These are phyloP conservation scores for Myxozyma lipomycoides DNA, from an alignment of 805 yeast species.

Conservation along the genomic window DNA sequence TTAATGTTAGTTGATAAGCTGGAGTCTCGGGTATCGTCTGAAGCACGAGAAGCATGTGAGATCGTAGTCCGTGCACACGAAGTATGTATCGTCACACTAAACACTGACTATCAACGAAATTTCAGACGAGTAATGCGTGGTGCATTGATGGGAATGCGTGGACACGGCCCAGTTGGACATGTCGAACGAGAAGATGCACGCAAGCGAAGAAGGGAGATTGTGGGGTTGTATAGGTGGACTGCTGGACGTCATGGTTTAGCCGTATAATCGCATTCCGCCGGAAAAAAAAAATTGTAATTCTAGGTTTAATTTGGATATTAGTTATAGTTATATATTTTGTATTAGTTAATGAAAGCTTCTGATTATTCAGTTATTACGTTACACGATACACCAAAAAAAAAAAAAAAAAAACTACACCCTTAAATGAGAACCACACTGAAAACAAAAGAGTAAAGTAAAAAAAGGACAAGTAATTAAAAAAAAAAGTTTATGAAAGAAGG, in stretches of 20 bases:
- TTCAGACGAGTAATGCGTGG: conserved; percentile 34
- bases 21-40: conserved; percentile 28
- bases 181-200: conserved; percentile 29
- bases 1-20: conserved; percentile 32
- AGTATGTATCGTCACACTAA: conserved; percentile 34
- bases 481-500: neutral
- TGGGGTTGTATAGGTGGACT: conserved; percentile 40
- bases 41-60: conserved; percentile 33
- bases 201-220: conserved; percentile 35
- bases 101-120: conserved; percentile 35
- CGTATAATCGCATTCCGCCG: no score
- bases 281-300: no score
- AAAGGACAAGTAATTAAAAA: neutral
- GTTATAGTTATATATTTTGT: neutral
- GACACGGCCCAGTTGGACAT: conserved; percentile 28
- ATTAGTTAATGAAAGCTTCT: neutral
- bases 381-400: neutral
- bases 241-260: conserved; percentile 40
- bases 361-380: neutral
- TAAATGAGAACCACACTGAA: no score
- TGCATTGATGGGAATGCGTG: conserved; percentile 32
- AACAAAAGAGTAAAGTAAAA: no score
- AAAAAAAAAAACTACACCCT: neutral
- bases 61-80: conserved; percentile 36
- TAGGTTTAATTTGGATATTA: neutral